Base-by-base conservation (phyloP, 441 rosid species). In the Eruca vesicaria region DNA sequence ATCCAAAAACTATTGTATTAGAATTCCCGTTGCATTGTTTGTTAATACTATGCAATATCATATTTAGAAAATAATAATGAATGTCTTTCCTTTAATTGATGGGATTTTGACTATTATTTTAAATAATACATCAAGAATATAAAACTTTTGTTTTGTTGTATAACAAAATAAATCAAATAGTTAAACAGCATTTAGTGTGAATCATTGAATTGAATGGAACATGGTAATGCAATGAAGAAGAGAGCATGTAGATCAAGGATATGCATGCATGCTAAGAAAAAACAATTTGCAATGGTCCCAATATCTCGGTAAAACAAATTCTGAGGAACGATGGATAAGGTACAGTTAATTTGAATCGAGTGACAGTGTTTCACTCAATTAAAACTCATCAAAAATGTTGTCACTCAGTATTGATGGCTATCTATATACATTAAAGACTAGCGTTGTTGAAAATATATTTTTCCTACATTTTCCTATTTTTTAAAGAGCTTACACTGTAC, bases 351-450 rank as follows among this genome's bases (percentile, higher is more conserved):
- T 36, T 62, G 66, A 62, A 62, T 35, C 18, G 48, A 32, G 16
- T 11, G 50, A 32, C 43, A 31, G 23, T 31, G 38, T 60, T 60
- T 50, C n/a, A 31, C 19, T 60, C 43, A 60, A 31, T 60, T 32
- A 60, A 60, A 60, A 60, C 64, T 60, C 64, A 60, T 60, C 12
- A 16, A 60, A 23, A 60, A 31, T 60, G 43, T 60, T 32, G 65
- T 31, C 43, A 60, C 57, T 52, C 26, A 32, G 20, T 60, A 60
- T 60, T 60, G 21, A 60, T 60, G 65, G 43, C 5, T 32, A 60
- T 9, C 4, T 60, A 60, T 31, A 60, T 9, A 60, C 43, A 60
- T 60, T 16, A 32, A 60, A 32, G 9, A 16, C 65, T 32, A 32
- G 26, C 43, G 14, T 32, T 60, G n/a, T 31, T 31, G 26, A 60